phyloP scores from a whole-genome alignment of 257 asterid species.

The Scutellaria minor region DNA sequence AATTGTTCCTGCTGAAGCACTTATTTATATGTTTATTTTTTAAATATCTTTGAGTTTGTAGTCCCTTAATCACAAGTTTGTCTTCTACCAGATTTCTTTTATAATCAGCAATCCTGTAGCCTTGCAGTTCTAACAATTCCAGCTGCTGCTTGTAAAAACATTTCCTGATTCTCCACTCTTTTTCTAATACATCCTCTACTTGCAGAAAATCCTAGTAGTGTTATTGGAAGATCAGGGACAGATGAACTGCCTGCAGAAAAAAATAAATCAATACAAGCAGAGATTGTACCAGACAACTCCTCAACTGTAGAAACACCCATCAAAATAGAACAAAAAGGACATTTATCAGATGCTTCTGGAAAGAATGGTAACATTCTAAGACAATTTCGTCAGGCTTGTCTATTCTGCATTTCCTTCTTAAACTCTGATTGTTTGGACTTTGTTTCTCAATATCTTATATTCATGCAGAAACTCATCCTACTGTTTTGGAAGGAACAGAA shows the following conservation, averaged over 20 bases:
- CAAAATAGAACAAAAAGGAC: slow-evolving; percentile 31
- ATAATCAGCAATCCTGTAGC: slow-evolving; percentile 22
- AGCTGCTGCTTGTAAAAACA: background rate
- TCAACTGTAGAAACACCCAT: slow-evolving; percentile 24
- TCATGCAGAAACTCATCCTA: slow-evolving; percentile 28
- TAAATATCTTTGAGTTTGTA: background rate
- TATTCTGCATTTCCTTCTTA: slow-evolving; percentile 10
- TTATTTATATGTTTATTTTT: background rate
- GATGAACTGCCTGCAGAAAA: slow-evolving; percentile 40
- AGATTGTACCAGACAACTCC: slow-evolving; percentile 30
- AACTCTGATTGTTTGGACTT: background rate
- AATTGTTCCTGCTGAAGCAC: slow-evolving; percentile 1
- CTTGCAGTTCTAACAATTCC: background rate
- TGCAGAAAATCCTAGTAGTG: slow-evolving; percentile 39
- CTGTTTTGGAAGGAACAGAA: slow-evolving; percentile 23
- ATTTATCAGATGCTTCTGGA: slow-evolving; percentile 33
- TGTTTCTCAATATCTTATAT: slow-evolving; percentile 8
- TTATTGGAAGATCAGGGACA: slow-evolving; percentile 32
- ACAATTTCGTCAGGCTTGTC: slow-evolving; percentile 23
- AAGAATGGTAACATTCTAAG: slow-evolving; percentile 42
- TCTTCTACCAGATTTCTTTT: slow-evolving; percentile 5
- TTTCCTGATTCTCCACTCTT: background rate
- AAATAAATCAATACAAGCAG: slow-evolving; percentile 37
- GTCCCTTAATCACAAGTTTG: slow-evolving; percentile 4
- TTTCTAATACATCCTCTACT: slow-evolving; percentile 15